Percentiles rank a stretch among this genome's conserved stretches.
phyloP scores from a whole-genome alignment of 176 grass and related monocot genomes.

The Rhynchospora breviuscula region DNA sequence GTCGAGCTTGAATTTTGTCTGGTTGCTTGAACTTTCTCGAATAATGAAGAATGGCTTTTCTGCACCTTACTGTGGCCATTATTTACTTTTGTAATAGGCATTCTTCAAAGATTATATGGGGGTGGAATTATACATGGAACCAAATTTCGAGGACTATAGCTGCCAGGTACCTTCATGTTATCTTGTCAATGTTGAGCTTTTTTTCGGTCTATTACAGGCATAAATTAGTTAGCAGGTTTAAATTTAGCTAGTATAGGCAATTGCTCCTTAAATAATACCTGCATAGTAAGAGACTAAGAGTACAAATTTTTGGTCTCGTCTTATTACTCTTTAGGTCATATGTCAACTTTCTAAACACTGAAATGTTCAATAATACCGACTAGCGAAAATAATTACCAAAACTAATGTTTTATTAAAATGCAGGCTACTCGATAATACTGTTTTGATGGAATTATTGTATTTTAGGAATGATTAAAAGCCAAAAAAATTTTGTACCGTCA shows the following conservation, averaged over 20 bases:
- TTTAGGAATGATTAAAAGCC: neutral
- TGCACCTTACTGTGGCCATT: neutral
- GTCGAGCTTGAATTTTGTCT: neutral
- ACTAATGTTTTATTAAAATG: too few species aligned
- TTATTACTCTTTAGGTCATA: too few species aligned
- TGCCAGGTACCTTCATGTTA: slow-evolving; percentile 53
- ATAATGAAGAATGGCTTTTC: neutral
- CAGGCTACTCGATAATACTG: neutral
- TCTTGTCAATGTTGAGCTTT: neutral
- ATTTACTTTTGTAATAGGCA: slow-evolving; percentile 33
- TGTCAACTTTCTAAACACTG: too few species aligned
- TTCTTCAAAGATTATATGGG: slow-evolving; percentile 95
- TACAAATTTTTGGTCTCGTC: too few species aligned
- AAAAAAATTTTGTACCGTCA: neutral
- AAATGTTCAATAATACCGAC: too few species aligned
- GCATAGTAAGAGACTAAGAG: too few species aligned
- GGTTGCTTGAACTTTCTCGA: neutral
- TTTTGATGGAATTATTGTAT: neutral
- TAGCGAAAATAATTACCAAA: too few species aligned
- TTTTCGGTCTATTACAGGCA: neutral
- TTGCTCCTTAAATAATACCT: too few species aligned
- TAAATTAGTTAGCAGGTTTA: neutral
- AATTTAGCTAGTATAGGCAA: neutral
- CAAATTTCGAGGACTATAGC: slow-evolving; percentile 80
- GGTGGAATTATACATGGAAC: slow-evolving; percentile 81